Conservation (phyloP, 2,329 filamentous ascomycete genomes). For the Penicillium sp. region DNA sequence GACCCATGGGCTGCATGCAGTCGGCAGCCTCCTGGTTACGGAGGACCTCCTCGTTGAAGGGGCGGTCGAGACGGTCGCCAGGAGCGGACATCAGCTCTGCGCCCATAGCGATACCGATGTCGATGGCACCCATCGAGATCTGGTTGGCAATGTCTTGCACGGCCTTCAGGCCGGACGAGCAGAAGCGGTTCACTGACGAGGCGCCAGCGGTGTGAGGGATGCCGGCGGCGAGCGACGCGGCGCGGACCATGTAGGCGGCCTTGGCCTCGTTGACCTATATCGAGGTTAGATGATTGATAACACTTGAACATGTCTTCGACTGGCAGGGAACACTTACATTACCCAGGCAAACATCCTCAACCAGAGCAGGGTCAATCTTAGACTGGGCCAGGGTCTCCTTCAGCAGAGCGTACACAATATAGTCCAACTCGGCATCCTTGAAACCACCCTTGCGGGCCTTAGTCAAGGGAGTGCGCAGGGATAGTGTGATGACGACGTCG, state of each 20-base stretch:
- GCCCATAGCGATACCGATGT: conserved; percentile 84
- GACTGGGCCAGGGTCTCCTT: conserved; percentile 75
- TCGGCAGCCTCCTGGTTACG: conserved; percentile 78
- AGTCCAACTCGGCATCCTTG: conserved; percentile 92
- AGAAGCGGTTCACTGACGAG: conserved; percentile 91
- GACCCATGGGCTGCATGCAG: conserved; percentile 95
- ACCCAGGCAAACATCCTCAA: conserved; percentile 90
- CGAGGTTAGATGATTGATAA: conserved; percentile 4
- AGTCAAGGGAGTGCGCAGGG: conserved; percentile 83
- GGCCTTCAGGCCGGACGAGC: conserved; percentile 93
- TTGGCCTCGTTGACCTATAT: conserved; percentile 77
- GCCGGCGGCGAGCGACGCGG: conserved; percentile 85
- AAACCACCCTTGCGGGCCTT: conserved; percentile 92
- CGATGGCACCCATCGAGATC: conserved; percentile 79
- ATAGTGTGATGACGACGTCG: conserved; percentile 94
- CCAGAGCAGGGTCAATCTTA: conserved; percentile 76
- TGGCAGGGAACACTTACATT: conserved; percentile 67
- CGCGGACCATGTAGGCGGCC: conserved; percentile 88
- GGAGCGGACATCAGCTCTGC: conserved; percentile 85
- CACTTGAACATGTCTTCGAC: background rate
- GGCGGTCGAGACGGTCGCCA: conserved; percentile 71
- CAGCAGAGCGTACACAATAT: conserved; percentile 80
- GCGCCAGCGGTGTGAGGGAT: conserved; percentile 89
- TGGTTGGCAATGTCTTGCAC: conserved; percentile 93
- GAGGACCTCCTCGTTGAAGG: conserved; percentile 79